Evolutionary conservation across 106 monocot species (phyloP), one percentile per base, ranked within the genome.

Genomic region (Narthecium ossifragum): DNA sequence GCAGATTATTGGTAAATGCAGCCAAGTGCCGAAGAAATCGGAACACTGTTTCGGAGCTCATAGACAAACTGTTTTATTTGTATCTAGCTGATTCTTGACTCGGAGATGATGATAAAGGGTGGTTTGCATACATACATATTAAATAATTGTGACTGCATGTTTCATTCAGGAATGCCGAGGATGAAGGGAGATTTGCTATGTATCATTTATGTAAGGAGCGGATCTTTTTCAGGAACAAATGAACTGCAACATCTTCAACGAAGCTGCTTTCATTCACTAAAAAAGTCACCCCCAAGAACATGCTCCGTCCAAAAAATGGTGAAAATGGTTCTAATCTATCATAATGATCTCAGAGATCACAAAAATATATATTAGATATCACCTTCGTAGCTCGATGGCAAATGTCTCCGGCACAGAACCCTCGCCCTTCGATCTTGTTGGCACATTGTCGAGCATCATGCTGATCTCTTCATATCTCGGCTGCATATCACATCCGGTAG

Each of bases 271-370:
- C 13, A 45, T 29, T 61, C 34, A 61, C 61, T 46, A 61, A 13
- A 29, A 61, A 30, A n/a, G n/a, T n/a, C 46, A 43, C 17, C 61
- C 61, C 26, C 59, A 61, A 46, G 61, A 61, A 29, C 61, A 61
- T 30, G 15, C 15, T 45, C 61, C 61, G 31, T 46, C n/a, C 39
- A 30, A 46, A 27, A 61, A 45, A 59, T 59, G 40, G 61, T 61
- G 61, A 13, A 61, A 61, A 9, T 29, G 26, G 17, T 45, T 61
- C 39, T 29, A 14, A 14, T 41, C 45, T 46, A 43, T 45, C 3
- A 45, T 46, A 25, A 61, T 46, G 34, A 45, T 61, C 61, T 61
- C 61, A 6, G 46, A 29, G 45, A 46, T 22, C n/a, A n/a, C n/a
- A n/a, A n/a, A n/a, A n/a, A 17, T 61, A 61, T 2, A 61, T 45